Evolutionary conservation across 1,284 basidiomycete genomes (phyloP), one percentile per base, ranked within the genome.

Genomic region (Trichosporon sp.): DNA sequence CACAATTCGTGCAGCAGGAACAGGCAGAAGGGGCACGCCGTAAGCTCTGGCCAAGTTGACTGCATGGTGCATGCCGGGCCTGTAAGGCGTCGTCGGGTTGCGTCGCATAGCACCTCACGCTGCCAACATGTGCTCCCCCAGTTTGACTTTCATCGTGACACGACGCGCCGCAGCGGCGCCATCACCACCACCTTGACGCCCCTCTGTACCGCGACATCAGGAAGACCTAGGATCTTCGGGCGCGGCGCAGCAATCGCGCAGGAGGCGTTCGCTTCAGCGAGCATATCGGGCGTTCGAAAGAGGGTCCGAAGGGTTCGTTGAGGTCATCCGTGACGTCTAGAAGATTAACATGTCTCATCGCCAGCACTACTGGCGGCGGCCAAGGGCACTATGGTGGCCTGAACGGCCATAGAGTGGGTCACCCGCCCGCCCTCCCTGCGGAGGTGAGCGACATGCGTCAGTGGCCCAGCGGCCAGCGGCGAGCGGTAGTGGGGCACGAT

Each of bases 241-340:
- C 12, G 29, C 56, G 56, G 27, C 56, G 56, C 56, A 60, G 56
- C 56, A 60, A 60, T 31, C 15, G 29, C n/a, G 31, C 27, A 32
- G 3, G 18, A 31, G 29, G 56, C 6, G 29, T 60, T 31, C 56
- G 29, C 56, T 31, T n/a, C 29, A 11, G 11, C 27, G 18, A 18
- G 27, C 56, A 32, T 23, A 51, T 32, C 31, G 31, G 29, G 56
- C 56, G 56, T 60, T 60, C 56, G 56, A 60, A 60, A 60, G 56
- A 60, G 56, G 56, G 56, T 60, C 56, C 56, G 56, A 60, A 60
- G 27, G 27, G 56, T 23, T 29, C 29, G 56, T 31, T 60, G 56
- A 29, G 47, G 56, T 31, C 56, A 31, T 60, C 23, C 56, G 56
- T 60, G 56, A 60, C 56, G 56, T 60, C 56, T 60, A 31, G 56